Evolutionary conservation across 257 asterid species (phyloP), one percentile per base, ranked within the genome.

Genomic region (Hygrophila difformis): DNA sequence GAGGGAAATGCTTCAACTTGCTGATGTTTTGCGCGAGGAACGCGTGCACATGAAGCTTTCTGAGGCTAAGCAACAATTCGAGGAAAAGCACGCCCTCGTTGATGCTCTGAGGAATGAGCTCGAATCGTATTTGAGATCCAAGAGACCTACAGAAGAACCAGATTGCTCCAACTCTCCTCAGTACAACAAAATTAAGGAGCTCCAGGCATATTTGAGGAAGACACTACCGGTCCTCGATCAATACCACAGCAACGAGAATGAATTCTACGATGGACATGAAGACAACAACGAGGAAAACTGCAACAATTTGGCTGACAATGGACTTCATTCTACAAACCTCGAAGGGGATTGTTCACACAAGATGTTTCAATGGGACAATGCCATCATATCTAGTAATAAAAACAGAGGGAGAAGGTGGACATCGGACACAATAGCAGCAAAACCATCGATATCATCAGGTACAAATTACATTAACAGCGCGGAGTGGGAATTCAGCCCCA

Each of bases 141-240:
- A 26, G 7, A 8, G 31, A 26, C 31, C n/a, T n/a, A n/a, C n/a
- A n/a, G n/a, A n/a, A n/a, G n/a, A n/a, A n/a, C n/a, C n/a, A n/a
- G n/a, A n/a, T n/a, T n/a, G n/a, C n/a, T n/a, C n/a, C n/a, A n/a
- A 26, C 41, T 75, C 84, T 36, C 84, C 84, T 0, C 69, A 63
- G 14, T 63, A 69, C 23, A 78, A 65, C 23, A 66, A 64, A 38
- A 78, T 78, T 36, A 75, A 67, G 38, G 81, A 72, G 50, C 76
- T 75, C 1, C 74, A 78, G 62, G 61, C 53, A 24, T 73, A 75
- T 44, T 55, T 75, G 31, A 71, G 76, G 59, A 73, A 69, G 50
- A 75, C 88, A 2, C 66, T 78, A 39, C 83, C 79, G 15, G 52
- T 49, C 38, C 18, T 63, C 0, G 44, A 34, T 20, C 59, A 59